Evolutionary conservation across 73 alveolate species (phyloP).

Genomic region (Stentor coeruleus): DNA sequence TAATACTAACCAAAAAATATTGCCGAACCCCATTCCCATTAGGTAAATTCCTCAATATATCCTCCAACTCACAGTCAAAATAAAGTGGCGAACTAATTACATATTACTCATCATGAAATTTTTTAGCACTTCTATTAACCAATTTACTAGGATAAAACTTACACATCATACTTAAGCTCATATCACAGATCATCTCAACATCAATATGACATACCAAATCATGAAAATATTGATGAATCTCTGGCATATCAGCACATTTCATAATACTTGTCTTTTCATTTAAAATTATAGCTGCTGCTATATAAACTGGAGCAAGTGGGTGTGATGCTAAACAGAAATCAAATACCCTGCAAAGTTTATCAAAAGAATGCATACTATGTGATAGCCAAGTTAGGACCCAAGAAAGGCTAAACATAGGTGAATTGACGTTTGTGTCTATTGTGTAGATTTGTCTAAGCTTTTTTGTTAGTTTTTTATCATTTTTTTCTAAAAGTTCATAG

Average conservation of each 20-base stretch:
- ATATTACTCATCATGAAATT: not conserved
- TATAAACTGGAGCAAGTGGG: not conserved
- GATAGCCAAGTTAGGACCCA: constrained; percentile 1
- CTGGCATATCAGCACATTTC: not conserved
- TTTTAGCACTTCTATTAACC: not conserved
- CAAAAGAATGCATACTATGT: not conserved
- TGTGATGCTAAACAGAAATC: not conserved
- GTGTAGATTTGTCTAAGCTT: not conserved
- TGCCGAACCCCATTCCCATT: too few relatives aligned
- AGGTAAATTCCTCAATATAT: too few relatives aligned
- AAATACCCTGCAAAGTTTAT: not conserved
- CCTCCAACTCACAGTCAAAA: too few relatives aligned
- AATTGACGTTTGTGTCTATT: not conserved
- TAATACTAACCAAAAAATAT: too few relatives aligned
- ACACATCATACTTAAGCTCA: not conserved
- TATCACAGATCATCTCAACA: not conserved
- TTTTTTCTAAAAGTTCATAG: not conserved
- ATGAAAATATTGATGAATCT: not conserved
- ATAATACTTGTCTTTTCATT: not conserved
- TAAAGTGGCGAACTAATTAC: not conserved
- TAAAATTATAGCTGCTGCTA: not conserved
- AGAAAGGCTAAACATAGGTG: not conserved
- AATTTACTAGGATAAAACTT: not conserved
- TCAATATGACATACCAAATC: not conserved
- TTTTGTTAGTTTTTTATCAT: not conserved